Base-by-base conservation (phyloP, 164 flowering plant species). In the Saururus chinensis region DNA sequence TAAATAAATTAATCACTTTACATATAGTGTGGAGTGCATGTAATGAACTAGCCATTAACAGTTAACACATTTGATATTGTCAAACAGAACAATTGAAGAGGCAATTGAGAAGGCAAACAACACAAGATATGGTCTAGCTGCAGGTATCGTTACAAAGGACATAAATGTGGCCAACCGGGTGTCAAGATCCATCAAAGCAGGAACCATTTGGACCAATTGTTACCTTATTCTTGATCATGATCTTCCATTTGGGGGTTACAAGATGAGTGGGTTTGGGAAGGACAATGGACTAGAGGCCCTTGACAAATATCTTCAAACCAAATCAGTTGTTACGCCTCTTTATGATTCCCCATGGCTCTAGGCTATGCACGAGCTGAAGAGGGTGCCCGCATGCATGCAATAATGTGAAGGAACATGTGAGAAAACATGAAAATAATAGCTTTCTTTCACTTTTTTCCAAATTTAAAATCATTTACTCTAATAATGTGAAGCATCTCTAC, bases 231-330 rank as follows among this genome's bases (percentile, higher is more conserved):
- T 88, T 16, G 87, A 82, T 51, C 17, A 0, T 1, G 92, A 78
- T 20, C 66, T 71, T 61, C 84, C 96, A n/a, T 81, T 52, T 70
- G 89, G 92, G 58, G 96, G 96, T 7, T 86, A 77, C 56, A 88
- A 84, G 71, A 79, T 74, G 86, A 88, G 96, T 57, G 96, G 77
- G n/a, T n/a, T n/a, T n/a, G n/a, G n/a, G n/a, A n/a, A n/a, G 54
- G 89, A 86, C 30, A 19, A 6, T 4, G 92, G 96, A 13, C 9
- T 88, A 63, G 80, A 88, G 12, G 83, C 77, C 24, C 82, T 88
- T 14, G 40, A 86, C 23, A 78, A 83, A 75, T 88, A 81, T 67
- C 83, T 86, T 30, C 88, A 88, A 60, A 71, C 71, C 60, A 88
- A 88, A 72, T 67, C 90, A 59, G 85, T 88, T 61, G 87, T 81